A percentile compares a stretch with the other conserved stretches of the same genome.
Evolutionary conservation across 371 early-diverging fungal species (phyloP).

Genomic region (Entomophthora muscae): DNA sequence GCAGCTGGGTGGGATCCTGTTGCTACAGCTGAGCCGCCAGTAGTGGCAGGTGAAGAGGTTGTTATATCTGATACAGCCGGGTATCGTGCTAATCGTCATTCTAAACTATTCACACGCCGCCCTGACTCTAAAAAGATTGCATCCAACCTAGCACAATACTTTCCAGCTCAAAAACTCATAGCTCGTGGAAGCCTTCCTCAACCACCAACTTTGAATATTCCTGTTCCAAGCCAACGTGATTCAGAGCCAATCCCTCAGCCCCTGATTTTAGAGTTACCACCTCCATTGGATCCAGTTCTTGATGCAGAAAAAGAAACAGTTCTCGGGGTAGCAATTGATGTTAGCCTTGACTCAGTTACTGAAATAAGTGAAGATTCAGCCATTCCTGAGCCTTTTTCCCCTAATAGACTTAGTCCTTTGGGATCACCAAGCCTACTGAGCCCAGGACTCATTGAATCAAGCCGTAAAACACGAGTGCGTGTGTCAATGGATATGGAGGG

Average conservation of each 20-base stretch:
- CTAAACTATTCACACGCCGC: conserved; percentile 76
- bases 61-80: neutral
- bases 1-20: neutral
- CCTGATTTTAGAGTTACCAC: neutral
- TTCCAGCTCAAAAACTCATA: conserved; percentile 33
- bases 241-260: neutral
- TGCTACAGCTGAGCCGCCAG: conserved; percentile 5
- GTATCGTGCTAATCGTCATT: conserved; percentile 1
- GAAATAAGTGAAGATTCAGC: conserved; percentile 11
- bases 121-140: conserved; percentile 84
- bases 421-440: conserved; percentile 10
- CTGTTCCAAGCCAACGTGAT: neutral
- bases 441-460: conserved; percentile 11
- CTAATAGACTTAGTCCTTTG: conserved; percentile 14
- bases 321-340: neutral
- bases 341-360: neutral
- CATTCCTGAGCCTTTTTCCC: conserved; percentile 13
- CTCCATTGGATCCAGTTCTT: neutral
- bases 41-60: conserved; percentile 11
- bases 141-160: conserved; percentile 69
- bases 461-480: neutral
- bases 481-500: conserved; percentile 5
- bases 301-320: too few relatives aligned
- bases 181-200: neutral
- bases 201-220: neutral